A percentile compares a stretch with the other conserved stretches of the same genome.
Evolutionary conservation across 495 filamentous ascomycete genomes (phyloP).

Genomic region (Rhizodiscina lignyota): DNA sequence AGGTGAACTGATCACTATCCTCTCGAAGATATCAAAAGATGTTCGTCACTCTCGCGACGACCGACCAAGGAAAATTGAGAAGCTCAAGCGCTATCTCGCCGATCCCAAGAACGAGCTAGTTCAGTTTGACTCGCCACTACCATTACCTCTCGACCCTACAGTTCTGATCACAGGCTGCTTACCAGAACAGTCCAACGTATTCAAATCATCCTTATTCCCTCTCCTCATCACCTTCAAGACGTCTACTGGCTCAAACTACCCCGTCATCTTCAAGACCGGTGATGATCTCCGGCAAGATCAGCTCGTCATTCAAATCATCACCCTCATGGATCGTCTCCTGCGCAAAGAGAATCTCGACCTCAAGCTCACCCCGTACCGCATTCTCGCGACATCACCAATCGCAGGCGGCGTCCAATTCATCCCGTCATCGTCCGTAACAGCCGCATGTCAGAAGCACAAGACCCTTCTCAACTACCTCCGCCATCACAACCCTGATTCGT

Average conservation of each 20-base stretch:
- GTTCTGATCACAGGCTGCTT: constrained; percentile 60
- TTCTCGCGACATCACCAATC: constrained; percentile 77
- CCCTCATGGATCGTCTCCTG: constrained; percentile 90
- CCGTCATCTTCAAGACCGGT: constrained; percentile 91
- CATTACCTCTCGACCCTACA: constrained; percentile 76
- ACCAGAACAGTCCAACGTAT: constrained; percentile 76
- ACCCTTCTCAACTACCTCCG: constrained; percentile 73
- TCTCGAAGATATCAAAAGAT: constrained; percentile 81
- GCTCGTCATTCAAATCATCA: constrained; percentile 95
- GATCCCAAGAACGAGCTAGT: constrained; percentile 82
- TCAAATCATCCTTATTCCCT: constrained; percentile 86
- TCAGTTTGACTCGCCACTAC: constrained; percentile 68
- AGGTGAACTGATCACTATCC: constrained; percentile 72
- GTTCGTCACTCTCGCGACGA: constrained; percentile 68
- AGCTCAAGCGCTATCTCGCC: constrained; percentile 61
- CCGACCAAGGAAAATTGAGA: constrained; percentile 62
- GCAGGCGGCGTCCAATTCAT: constrained; percentile 90
- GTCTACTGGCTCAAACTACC: constrained; percentile 55
- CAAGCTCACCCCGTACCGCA: constrained; percentile 87
- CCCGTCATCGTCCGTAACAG: constrained; percentile 64
- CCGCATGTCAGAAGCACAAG: constrained; percentile 65
- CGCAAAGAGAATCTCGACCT: constrained; percentile 95
- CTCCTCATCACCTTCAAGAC: constrained; percentile 87
- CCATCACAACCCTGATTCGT: constrained; percentile 76
- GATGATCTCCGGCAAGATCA: constrained; percentile 97